Percentiles rank a stretch among this genome's conserved stretches.
These are phyloP conservation scores for Aquilaria malaccensis DNA, from an alignment of 345 rosid species.

Conservation along the genomic window DNA sequence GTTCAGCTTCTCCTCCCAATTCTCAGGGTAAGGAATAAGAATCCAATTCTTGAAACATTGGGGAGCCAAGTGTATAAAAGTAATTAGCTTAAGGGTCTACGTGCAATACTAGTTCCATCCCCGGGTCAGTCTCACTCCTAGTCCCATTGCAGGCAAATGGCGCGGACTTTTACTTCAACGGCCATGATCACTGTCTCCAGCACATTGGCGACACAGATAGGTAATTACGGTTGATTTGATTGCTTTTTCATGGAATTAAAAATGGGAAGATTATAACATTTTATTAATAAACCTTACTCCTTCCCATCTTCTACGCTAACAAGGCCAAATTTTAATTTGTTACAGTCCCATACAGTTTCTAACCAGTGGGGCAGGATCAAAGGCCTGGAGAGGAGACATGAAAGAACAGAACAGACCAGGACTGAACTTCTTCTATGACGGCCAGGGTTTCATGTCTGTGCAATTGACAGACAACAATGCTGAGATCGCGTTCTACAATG, in stretches of 20 bases:
- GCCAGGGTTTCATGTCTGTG: conserved; percentile 62
- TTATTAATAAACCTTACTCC: no score
- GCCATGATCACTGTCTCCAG: conserved; percentile 64
- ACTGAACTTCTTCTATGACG: conserved; percentile 44
- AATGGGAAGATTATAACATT: no score
- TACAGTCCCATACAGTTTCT: conserved; percentile 40
- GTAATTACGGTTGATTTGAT: conserved; percentile 9
- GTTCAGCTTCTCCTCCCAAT: conserved; percentile 39
- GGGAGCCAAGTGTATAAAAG: no score
- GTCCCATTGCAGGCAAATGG: conserved; percentile 21
- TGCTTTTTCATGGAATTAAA: no score
- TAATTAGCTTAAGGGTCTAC: no score
- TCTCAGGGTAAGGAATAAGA: conserved; percentile 25
- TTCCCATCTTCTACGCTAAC: no score
- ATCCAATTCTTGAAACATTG: not conserved
- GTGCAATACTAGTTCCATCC: no score
- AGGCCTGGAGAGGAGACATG: conserved; percentile 61
- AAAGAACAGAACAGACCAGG: conserved; percentile 24
- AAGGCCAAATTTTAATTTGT: not conserved
- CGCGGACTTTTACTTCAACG: conserved; percentile 65
- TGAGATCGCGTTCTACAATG: conserved; percentile 43
- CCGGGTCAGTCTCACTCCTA: no score
- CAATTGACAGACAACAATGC: conserved; percentile 31
- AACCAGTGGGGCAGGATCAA: conserved; percentile 74
- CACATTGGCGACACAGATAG: conserved; percentile 42